A percentile compares a stretch with the other conserved stretches of the same genome.
Evolutionary conservation across 1,139 yeast species (phyloP).

Genomic region (Taphrina wiesneri): DNA sequence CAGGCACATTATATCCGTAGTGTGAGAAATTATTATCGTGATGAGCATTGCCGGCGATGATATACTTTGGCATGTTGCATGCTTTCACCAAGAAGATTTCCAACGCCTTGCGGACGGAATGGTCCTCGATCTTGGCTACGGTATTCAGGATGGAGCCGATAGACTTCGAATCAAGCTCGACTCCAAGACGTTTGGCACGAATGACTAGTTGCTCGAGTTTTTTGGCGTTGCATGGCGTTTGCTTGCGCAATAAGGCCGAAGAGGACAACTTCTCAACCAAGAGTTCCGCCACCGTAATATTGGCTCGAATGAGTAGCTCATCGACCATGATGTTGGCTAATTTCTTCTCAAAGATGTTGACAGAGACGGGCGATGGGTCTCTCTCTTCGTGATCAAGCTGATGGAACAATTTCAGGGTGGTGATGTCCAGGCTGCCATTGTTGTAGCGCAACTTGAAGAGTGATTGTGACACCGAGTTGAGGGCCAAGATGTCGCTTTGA

Average conservation of each 20-base stretch:
- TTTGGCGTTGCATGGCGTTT: constrained; percentile 76
- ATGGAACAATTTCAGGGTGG: constrained; percentile 62
- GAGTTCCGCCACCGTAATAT: constrained; percentile 81
- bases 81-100: constrained; percentile 81
- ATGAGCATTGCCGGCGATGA: constrained; percentile 84
- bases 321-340: constrained; percentile 62
- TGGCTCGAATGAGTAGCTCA: constrained; percentile 79
- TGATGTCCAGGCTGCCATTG: background rate
- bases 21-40: constrained; percentile 70
- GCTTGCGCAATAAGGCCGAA: constrained; percentile 80
- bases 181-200: constrained; percentile 60
- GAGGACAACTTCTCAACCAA: constrained; percentile 77
- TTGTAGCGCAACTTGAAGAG: constrained; percentile 38
- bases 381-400: constrained; percentile 85
- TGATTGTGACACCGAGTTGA: constrained; percentile 34
- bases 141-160: constrained; percentile 74
- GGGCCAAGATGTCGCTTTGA: constrained; percentile 5
- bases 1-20: constrained; percentile 76
- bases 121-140: constrained; percentile 64
- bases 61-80: constrained; percentile 81
- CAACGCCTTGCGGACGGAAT: constrained; percentile 66
- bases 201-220: constrained; percentile 78
- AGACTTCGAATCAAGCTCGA: constrained; percentile 70
- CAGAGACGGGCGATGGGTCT: constrained; percentile 53
- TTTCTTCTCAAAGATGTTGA: constrained; percentile 67